Base-by-base conservation (phyloP, 1,284 basidiomycete genomes). In the Chalciporus sp. region DNA sequence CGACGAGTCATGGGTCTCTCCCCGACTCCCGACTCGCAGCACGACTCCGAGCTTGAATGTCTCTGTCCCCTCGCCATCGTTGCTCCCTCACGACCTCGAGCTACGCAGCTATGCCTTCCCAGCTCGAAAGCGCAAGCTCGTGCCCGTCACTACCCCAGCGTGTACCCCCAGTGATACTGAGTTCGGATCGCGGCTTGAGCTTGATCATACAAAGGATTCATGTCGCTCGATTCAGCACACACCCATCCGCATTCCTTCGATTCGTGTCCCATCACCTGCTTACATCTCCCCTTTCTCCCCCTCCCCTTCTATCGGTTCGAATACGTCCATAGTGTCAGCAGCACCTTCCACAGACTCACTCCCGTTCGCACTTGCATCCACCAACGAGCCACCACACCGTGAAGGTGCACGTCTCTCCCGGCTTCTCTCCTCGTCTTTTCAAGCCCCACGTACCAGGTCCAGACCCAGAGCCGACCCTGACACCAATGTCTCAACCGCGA, bases 1-100 rank as follows among this genome's bases (percentile, higher is more conserved):
- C 1, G 60, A 65, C 28, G 64, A 65, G 17, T 65, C 64, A 6
- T 68, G 66, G 66, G 66, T 68, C 50, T 67, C 64, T 1, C 64
- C 62, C 0, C 3, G 17, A 8, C 52, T 65, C 29, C 58, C 58
- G 28, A 23, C 23, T 23, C 23, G 23, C 3, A 29, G 11, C 26
- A 28, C 39, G 5, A 5, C 28, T n/a, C 40, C 17, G 14, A 41
- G 14, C 39, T 16, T 31, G n/a, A 31, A 28, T 9, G 12, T 20
- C 3, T 39, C 52, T 17, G 41, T 14, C 2, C 48, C 57, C 3
- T 41, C 58, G 11, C 54, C 33, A 14, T 59, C 55, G 9, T 52
- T 53, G 16, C 51, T 55, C 11, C 50, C 52, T 16, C 55, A 55
- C 4, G 56, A 60, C 28, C 43, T 53, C 40, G 55, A 63, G 11